Evolutionary conservation across 176 grass and related monocot species (phyloP).

Genomic region (Musa troglodytarum): DNA sequence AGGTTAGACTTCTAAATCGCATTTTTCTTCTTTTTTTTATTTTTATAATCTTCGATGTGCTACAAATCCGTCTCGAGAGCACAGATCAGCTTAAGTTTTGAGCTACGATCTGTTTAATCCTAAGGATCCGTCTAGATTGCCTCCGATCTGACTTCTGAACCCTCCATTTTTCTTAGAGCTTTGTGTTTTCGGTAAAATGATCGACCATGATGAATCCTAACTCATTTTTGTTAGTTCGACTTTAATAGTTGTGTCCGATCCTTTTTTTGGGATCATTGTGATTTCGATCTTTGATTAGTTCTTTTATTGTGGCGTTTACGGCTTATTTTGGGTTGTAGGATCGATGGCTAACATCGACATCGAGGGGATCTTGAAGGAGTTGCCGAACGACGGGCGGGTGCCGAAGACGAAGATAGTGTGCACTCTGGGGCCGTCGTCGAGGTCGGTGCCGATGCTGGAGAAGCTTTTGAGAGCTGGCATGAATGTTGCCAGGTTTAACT

Average conservation of each 20-base stretch:
- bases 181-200: neutral
- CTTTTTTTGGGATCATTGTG: neutral
- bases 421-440: conserved; percentile 21
- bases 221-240: neutral
- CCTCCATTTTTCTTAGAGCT: neutral
- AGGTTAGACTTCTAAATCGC: neutral
- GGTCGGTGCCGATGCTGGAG: conserved; percentile 21
- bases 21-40: neutral
- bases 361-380: conserved; percentile 15
- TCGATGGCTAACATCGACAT: conserved; percentile 13
- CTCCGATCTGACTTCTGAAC: neutral
- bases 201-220: neutral
- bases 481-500: conserved; percentile 23
- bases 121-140: neutral
- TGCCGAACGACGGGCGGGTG: conserved; percentile 11
- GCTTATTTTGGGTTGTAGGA: neutral
- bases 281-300: neutral
- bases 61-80: neutral
- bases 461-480: conserved; percentile 18
- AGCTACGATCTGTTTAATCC: neutral
- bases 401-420: conserved; percentile 23
- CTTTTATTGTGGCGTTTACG: neutral
- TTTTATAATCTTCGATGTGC: neutral
- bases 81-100: neutral
- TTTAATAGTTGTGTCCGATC: neutral